A percentile compares a stretch with the other conserved stretches of the same genome.
Conservation (phyloP, 2,329 filamentous ascomycete species). For the Diplodia corticola region DNA sequence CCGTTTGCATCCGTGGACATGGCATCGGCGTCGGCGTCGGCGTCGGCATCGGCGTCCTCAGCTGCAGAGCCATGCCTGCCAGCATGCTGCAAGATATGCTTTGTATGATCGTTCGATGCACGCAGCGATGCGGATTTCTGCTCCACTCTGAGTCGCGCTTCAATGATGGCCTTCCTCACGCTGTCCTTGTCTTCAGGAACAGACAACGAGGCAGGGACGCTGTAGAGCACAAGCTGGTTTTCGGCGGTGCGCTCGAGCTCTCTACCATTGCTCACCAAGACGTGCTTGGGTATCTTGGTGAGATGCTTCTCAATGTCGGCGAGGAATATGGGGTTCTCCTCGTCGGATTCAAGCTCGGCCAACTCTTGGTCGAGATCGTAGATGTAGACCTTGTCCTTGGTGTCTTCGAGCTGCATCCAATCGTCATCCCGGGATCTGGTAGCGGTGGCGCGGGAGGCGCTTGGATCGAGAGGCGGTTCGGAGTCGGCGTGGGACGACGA, state of each 20-base stretch:
- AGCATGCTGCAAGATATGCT: not conserved
- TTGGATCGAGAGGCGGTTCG: slow-evolving; percentile 27
- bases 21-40: not conserved
- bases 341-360: slow-evolving; percentile 63
- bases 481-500: slow-evolving; percentile 40
- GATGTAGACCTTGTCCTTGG: slow-evolving; percentile 85
- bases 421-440: slow-evolving; percentile 48
- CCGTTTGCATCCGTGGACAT: not conserved
- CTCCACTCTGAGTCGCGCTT: slow-evolving; percentile 69
- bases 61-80: not conserved
- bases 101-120: not conserved
- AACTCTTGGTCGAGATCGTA: slow-evolving; percentile 88
- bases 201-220: slow-evolving; percentile 72
- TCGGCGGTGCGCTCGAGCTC: slow-evolving; percentile 50
- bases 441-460: slow-evolving; percentile 26
- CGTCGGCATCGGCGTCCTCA: not conserved
- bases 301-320: slow-evolving; percentile 84
- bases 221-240: slow-evolving; percentile 80
- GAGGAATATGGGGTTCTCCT: slow-evolving; percentile 71
- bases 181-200: slow-evolving; percentile 70
- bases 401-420: slow-evolving; percentile 82
- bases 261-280: slow-evolving; percentile 58
- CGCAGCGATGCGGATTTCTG: slow-evolving; percentile 45
- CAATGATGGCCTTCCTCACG: slow-evolving; percentile 80
- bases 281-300: slow-evolving; percentile 64